These are phyloP conservation scores for Gilbertella persicaria DNA, from an alignment of 371 early-diverging fungal genomes.

Conservation along the genomic window DNA sequence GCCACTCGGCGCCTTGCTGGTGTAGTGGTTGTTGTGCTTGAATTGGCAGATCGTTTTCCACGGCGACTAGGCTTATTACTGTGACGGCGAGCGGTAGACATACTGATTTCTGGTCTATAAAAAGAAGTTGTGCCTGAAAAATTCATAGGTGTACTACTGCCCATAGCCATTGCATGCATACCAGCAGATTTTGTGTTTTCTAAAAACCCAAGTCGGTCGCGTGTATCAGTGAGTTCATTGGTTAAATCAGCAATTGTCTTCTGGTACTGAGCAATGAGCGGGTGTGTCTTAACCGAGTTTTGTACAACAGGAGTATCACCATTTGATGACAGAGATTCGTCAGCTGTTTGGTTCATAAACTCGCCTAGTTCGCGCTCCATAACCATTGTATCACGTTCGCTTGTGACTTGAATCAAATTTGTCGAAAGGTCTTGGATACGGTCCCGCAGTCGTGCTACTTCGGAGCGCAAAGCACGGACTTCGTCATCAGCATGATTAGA, in stretches of 20 bases:
- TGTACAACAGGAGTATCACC: slow-evolving; percentile 9
- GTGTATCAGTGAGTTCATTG: slow-evolving; percentile 53
- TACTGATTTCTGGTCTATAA: slow-evolving; percentile 12
- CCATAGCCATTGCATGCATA: slow-evolving; percentile 29
- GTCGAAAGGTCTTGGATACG: slow-evolving; percentile 52
- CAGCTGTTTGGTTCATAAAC: slow-evolving; percentile 22
- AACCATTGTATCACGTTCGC: slow-evolving; percentile 63
- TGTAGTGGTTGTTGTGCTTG: slow-evolving; percentile 26
- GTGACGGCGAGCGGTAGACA: slow-evolving; percentile 9
- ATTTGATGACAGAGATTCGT: not conserved
- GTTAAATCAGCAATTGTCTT: slow-evolving; percentile 57
- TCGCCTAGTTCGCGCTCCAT: slow-evolving; percentile 56
- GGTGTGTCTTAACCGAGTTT: slow-evolving; percentile 39
- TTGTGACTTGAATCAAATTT: slow-evolving; percentile 55
- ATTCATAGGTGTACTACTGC: slow-evolving; percentile 22
- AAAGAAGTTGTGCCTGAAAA: slow-evolving; percentile 25
- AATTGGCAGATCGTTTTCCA: slow-evolving; percentile 24
- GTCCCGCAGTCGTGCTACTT: slow-evolving; percentile 55
- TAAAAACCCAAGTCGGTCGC: slow-evolving; percentile 34
- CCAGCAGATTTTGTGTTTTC: slow-evolving; percentile 32
- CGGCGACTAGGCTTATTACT: slow-evolving; percentile 8
- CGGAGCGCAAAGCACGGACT: slow-evolving; percentile 44
- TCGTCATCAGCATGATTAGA: slow-evolving; percentile 38
- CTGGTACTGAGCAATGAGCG: slow-evolving; percentile 60
- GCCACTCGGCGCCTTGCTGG: slow-evolving; percentile 9